A percentile compares a stretch with the other conserved stretches of the same genome.
These are phyloP conservation scores for Diplocarpon rosae DNA, from an alignment of 2,329 filamentous ascomycete genomes.

Conservation along the genomic window DNA sequence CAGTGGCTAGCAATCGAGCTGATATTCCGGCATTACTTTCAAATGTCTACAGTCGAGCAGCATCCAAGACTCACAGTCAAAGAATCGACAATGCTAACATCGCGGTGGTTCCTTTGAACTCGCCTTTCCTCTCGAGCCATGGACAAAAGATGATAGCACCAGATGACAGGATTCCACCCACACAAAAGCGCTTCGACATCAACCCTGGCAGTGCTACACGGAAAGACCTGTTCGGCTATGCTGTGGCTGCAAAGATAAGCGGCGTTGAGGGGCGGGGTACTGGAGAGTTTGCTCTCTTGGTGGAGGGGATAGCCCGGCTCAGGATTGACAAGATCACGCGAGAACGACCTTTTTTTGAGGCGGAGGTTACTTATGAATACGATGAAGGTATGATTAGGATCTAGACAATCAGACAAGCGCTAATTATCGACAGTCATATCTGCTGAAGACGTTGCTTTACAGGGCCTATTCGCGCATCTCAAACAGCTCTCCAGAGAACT, in stretches of 20 bases:
- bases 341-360: constrained; percentile 80
- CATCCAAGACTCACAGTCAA: constrained; percentile 54
- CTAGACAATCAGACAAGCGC: constrained; percentile 3
- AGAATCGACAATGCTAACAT: constrained; percentile 61
- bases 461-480: constrained; percentile 65
- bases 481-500: constrained; percentile 81
- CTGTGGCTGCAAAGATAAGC: constrained; percentile 68
- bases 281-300: constrained; percentile 70
- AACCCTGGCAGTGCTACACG: constrained; percentile 51
- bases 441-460: constrained; percentile 50
- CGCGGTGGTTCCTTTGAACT: constrained; percentile 77
- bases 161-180: constrained; percentile 35
- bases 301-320: constrained; percentile 75
- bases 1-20: constrained; percentile 65
- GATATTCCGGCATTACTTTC: constrained; percentile 85
- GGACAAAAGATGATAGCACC: constrained; percentile 67
- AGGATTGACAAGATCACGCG: constrained; percentile 62
- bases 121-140: constrained; percentile 59
- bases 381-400: constrained; percentile 47
- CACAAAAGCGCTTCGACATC: constrained; percentile 31
- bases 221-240: constrained; percentile 70
- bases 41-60: constrained; percentile 67
- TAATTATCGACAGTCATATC: constrained; percentile 20
- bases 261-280: constrained; percentile 66
- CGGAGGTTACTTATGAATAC: constrained; percentile 58